A percentile compares a stretch with the other conserved stretches of the same genome.
These are phyloP conservation scores for Cladosporium sp. DNA, from an alignment of 2,329 filamentous ascomycete genomes.

Conservation along the genomic window DNA sequence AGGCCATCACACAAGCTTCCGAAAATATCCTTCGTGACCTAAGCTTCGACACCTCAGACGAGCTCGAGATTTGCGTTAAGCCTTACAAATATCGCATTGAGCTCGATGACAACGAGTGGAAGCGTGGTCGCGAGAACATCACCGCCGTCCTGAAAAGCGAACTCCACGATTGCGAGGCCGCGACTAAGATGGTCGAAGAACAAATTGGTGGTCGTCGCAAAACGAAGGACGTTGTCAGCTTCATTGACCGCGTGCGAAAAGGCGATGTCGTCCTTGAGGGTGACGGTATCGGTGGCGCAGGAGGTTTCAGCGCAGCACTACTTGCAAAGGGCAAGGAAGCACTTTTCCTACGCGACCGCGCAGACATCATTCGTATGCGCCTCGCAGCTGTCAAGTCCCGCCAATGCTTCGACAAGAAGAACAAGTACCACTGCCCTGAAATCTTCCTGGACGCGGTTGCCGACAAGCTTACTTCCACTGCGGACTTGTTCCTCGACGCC, in stretches of 20 bases:
- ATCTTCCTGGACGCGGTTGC: slow-evolving; percentile 97
- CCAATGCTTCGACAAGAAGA: slow-evolving; percentile 76
- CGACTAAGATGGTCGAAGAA: slow-evolving; percentile 70
- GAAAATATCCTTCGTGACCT: slow-evolving; percentile 87
- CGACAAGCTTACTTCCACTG: slow-evolving; percentile 88
- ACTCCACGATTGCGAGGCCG: slow-evolving; percentile 75
- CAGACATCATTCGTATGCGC: slow-evolving; percentile 86
- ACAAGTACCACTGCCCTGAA: slow-evolving; percentile 96
- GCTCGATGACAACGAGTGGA: slow-evolving; percentile 86
- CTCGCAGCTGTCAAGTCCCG: slow-evolving; percentile 83
- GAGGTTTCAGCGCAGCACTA: slow-evolving; percentile 85
- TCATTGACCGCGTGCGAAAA: slow-evolving; percentile 84
- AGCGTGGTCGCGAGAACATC: slow-evolving; percentile 77
- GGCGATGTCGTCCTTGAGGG: slow-evolving; percentile 83
- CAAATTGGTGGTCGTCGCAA: slow-evolving; percentile 77
- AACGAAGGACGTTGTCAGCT: slow-evolving; percentile 81
- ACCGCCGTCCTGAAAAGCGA: slow-evolving; percentile 79
- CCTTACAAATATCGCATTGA: slow-evolving; percentile 98
- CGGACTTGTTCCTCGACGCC: slow-evolving; percentile 94
- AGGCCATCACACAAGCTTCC: slow-evolving; percentile 89
- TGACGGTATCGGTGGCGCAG: slow-evolving; percentile 74
- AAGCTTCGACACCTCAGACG: slow-evolving; percentile 95
- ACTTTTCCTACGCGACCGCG: slow-evolving; percentile 86
- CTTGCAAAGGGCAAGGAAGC: slow-evolving; percentile 80
- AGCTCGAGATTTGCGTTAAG: slow-evolving; percentile 98